phyloP scores from a whole-genome alignment of 352 stramenopile genomes.

The Globisporangium ultimum region DNA sequence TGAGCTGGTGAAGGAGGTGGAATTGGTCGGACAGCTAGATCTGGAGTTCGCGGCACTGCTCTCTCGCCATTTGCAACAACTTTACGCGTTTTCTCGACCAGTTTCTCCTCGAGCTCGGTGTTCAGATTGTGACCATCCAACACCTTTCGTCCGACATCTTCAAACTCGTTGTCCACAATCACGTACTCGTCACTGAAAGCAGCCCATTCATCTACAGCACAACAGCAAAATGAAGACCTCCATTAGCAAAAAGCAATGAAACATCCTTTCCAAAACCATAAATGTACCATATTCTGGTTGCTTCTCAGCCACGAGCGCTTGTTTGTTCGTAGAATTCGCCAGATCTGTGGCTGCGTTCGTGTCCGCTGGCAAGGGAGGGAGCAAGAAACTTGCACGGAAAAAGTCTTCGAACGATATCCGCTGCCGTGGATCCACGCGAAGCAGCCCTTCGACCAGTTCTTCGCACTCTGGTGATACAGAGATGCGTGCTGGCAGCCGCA shows the following conservation, averaged over 20 bases:
- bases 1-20: constrained; percentile 2
- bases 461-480: constrained; percentile 61
- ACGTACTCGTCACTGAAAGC: constrained; percentile 80
- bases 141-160: constrained; percentile 70
- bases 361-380: constrained; percentile 46
- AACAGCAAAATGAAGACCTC: constrained; percentile 4
- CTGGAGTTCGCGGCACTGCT: background rate
- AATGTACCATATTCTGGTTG: constrained; percentile 56
- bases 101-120: constrained; percentile 38
- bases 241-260: constrained; percentile 1
- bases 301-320: constrained; percentile 67
- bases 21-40: constrained; percentile 15
- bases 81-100: constrained; percentile 13
- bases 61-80: constrained; percentile 10
- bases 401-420: constrained; percentile 81
- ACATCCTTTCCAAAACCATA: background rate
- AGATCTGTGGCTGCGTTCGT: constrained; percentile 24
- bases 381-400: constrained; percentile 62
- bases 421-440: constrained; percentile 58
- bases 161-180: constrained; percentile 80
- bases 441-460: constrained; percentile 50
- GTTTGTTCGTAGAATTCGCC: constrained; percentile 36
- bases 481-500: constrained; percentile 50
- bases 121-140: constrained; percentile 54
- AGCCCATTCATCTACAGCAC: constrained; percentile 52